A percentile compares a stretch with the other conserved stretches of the same genome.
These are phyloP conservation scores for Malania oleifera DNA, from an alignment of 164 flowering plant species.

Conservation along the genomic window DNA sequence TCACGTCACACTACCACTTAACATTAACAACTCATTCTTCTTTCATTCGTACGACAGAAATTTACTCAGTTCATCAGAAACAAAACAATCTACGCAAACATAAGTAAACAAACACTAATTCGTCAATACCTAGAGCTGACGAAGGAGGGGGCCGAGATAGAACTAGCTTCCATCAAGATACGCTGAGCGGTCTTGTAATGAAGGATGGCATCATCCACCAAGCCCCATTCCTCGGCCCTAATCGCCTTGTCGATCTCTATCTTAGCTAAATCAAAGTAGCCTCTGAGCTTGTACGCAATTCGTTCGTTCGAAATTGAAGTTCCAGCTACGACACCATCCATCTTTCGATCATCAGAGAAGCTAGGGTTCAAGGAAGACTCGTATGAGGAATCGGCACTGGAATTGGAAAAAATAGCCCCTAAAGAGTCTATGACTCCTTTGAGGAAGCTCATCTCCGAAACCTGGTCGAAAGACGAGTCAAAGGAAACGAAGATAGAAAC, in stretches of 20 bases:
- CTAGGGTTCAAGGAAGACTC: constrained; percentile 24
- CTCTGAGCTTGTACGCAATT: constrained; percentile 76
- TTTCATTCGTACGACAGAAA: no score
- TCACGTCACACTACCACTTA: no score
- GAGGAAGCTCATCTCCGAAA: constrained; percentile 49
- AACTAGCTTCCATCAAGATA: constrained; percentile 63
- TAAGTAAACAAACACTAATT: not conserved
- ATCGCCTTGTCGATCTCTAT: constrained; percentile 89
- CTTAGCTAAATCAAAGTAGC: constrained; percentile 86
- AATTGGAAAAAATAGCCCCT: constrained; percentile 37
- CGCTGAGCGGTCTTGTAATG: constrained; percentile 72
- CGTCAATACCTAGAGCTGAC: constrained; percentile 44
- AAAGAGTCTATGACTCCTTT: constrained; percentile 52
- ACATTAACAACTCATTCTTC: no score
- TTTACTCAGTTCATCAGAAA: no score
- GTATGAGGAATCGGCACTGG: constrained; percentile 7
- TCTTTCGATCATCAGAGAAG: constrained; percentile 11
- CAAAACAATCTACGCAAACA: no score
- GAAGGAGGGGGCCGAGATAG: constrained; percentile 59
- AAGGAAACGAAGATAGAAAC: not conserved
- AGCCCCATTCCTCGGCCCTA: constrained; percentile 95
- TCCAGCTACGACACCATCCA: constrained; percentile 45
- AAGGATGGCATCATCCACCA: constrained; percentile 68
- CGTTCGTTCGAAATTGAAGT: constrained; percentile 56
- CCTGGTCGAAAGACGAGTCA: not conserved